Conservation (phyloP, 148 eudicot species). For the Hydrangea macrophylla region DNA sequence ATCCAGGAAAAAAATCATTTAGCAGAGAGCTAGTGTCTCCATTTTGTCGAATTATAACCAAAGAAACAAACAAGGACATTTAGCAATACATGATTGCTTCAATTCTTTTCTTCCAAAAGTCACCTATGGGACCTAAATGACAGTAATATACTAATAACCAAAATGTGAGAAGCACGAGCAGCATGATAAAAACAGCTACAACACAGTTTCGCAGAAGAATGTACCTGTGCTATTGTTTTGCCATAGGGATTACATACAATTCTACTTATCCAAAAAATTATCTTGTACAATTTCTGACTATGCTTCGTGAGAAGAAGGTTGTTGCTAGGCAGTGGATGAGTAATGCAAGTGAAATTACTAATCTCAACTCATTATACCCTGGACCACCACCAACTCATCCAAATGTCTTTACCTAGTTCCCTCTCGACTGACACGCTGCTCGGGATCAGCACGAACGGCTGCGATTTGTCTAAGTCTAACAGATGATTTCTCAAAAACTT, state of each 20-base stretch:
- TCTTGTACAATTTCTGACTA: no score
- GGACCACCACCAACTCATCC: not conserved
- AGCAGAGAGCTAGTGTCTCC: not conserved
- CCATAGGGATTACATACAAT: no score
- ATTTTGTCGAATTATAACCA: not conserved
- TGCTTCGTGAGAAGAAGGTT: not conserved
- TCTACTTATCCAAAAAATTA: no score
- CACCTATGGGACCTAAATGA: not conserved
- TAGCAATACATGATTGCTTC: no score
- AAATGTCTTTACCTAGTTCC: no score
- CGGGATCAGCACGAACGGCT: no score
- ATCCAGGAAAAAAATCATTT: not conserved
- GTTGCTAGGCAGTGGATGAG: no score
- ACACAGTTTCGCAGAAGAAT: not conserved
- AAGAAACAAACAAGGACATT: not conserved
- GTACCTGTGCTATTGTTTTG: not conserved
- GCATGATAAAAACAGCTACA: not conserved
- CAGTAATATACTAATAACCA: no score
- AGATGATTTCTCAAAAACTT: no score
- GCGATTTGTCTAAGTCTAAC: no score
- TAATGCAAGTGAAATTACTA: not conserved
- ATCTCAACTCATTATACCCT: not conserved
- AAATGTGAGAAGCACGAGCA: no score
- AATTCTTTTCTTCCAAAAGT: not conserved
- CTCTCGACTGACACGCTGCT: no score